Conservation (phyloP, 495 filamentous ascomycete genomes). For the Viridothelium virens region DNA sequence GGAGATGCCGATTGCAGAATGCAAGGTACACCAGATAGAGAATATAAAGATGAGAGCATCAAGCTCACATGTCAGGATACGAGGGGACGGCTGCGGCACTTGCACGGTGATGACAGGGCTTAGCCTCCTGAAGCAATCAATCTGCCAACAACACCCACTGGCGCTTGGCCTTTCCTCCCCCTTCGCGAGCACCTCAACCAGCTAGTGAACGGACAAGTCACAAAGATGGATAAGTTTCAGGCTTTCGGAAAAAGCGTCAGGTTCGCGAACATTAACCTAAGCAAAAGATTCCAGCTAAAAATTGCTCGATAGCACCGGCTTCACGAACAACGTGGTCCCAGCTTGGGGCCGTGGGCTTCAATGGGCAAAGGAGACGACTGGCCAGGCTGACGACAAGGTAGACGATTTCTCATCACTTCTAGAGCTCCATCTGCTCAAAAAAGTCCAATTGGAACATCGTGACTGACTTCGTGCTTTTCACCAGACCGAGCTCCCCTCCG, state of each 20-base stretch:
- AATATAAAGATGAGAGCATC: neutral
- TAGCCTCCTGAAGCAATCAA: constrained; percentile 7
- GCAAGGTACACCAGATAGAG: neutral
- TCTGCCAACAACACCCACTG: neutral
- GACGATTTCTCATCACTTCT: constrained; percentile 17
- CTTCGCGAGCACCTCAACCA: neutral
- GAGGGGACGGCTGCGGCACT: neutral
- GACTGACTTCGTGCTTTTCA: neutral
- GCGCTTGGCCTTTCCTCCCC: neutral
- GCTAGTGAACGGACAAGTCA: neutral
- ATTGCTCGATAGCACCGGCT: constrained; percentile 16
- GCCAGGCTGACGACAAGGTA: constrained; percentile 91
- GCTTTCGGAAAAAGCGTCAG: constrained; percentile 14
- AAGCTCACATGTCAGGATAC: constrained; percentile 7
- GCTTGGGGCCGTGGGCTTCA: constrained; percentile 92
- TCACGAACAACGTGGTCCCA: constrained; percentile 53
- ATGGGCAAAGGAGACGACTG: constrained; percentile 93
- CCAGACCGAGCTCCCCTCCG: constrained; percentile 88
- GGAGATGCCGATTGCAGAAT: neutral
- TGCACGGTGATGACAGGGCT: neutral
- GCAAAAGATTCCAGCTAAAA: neutral
- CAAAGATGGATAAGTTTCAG: constrained; percentile 25
- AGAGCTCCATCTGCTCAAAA: neutral
- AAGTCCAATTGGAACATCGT: neutral
- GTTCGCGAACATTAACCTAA: neutral